Conservation (phyloP, 2,329 filamentous ascomycete genomes). For the Cladosporium sp. region DNA sequence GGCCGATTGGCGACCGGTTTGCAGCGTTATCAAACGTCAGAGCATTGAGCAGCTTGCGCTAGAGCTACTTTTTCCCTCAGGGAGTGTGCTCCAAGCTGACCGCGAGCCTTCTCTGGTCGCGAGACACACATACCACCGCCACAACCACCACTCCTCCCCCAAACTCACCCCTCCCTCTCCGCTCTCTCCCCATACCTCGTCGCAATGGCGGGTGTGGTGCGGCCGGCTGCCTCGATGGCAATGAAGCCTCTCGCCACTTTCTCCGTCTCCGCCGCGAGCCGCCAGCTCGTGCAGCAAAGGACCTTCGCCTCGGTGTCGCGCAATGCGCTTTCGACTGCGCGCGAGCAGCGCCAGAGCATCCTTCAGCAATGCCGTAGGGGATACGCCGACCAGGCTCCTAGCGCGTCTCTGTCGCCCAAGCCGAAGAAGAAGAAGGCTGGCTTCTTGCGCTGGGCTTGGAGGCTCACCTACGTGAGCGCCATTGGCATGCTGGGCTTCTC, state of each 20-base stretch:
- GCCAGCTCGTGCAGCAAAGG: slow-evolving; percentile 10
- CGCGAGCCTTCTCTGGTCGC: not conserved
- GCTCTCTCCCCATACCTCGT: slow-evolving; percentile 11
- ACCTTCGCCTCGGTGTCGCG: slow-evolving; percentile 13
- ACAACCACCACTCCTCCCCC: slow-evolving; percentile 2
- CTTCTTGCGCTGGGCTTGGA: slow-evolving; percentile 76
- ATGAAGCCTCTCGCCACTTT: slow-evolving; percentile 13
- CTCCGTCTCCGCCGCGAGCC: slow-evolving; percentile 19
- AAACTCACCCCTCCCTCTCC: not conserved
- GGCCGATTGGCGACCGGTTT: not conserved
- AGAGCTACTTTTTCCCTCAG: not conserved
- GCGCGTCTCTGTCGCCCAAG: slow-evolving; percentile 17
- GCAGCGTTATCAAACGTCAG: not conserved
- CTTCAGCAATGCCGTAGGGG: slow-evolving; percentile 20
- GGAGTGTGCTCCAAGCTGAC: not conserved
- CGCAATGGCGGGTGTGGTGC: slow-evolving; percentile 12
- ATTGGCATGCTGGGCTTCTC: slow-evolving; percentile 67
- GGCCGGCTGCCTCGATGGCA: slow-evolving; percentile 11
- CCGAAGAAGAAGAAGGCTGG: slow-evolving; percentile 56
- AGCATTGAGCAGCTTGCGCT: not conserved
- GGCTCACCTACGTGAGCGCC: slow-evolving; percentile 71
- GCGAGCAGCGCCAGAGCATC: slow-evolving; percentile 12
- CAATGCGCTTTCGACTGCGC: slow-evolving; percentile 14
- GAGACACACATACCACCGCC: slow-evolving; percentile 8
- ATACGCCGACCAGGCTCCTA: slow-evolving; percentile 26